Evolutionary conservation across 1,139 yeast genomes (phyloP).

Genomic region (Komagataea norvegica): DNA sequence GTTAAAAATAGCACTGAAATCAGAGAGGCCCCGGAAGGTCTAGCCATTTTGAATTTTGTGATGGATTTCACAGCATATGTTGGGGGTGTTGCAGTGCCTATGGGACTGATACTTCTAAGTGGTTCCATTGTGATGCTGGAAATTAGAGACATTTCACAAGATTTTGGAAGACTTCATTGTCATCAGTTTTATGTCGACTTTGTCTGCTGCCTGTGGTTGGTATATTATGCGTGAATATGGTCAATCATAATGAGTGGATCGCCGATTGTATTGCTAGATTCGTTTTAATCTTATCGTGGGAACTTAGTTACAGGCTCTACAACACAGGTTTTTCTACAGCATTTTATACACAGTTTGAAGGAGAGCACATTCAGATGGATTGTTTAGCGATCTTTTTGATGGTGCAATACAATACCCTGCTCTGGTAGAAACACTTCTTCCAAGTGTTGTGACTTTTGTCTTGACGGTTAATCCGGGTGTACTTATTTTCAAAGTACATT

Average conservation of each 20-base stretch:
- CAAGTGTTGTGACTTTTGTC: constrained; percentile 62
- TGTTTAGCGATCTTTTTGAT: constrained; percentile 62
- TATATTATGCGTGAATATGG: constrained; percentile 47
- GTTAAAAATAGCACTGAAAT: constrained; percentile 40
- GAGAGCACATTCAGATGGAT: constrained; percentile 66
- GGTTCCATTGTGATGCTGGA: constrained; percentile 80
- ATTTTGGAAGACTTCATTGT: constrained; percentile 51
- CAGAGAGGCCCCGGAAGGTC: constrained; percentile 69
- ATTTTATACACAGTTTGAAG: constrained; percentile 55
- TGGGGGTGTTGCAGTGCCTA: constrained; percentile 86
- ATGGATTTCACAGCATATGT: constrained; percentile 77
- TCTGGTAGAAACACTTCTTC: constrained; percentile 58
- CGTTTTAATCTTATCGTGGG: constrained; percentile 62
- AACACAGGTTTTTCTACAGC: constrained; percentile 68
- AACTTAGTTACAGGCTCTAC: constrained; percentile 75
- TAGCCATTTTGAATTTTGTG: constrained; percentile 75
- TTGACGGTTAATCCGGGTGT: constrained; percentile 32
- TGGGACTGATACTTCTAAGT: constrained; percentile 76
- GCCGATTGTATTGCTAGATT: constrained; percentile 50
- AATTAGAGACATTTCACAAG: constrained; percentile 50
- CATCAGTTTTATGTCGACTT: constrained; percentile 42
- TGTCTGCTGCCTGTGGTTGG: constrained; percentile 60
- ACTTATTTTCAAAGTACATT: constrained; percentile 5
- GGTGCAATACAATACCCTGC: constrained; percentile 58
- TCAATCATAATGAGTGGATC: constrained; percentile 46